A percentile compares a stretch with the other conserved stretches of the same genome.
Evolutionary conservation across 768 basidiomycete species (phyloP).

Genomic region (Naematelia encephala): DNA sequence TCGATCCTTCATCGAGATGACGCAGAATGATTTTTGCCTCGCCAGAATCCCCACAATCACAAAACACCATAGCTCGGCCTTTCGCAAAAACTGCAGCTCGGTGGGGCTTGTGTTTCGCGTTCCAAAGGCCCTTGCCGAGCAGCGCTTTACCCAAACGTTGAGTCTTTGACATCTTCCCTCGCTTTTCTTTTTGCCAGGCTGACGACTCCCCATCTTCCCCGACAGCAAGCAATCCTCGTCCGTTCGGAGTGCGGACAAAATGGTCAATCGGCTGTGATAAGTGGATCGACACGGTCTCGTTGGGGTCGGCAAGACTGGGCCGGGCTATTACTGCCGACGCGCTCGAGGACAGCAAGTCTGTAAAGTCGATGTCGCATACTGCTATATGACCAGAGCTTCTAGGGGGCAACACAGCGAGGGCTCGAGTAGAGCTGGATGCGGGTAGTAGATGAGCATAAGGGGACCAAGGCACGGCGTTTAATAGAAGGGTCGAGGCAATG

Average conservation of each 20-base stretch:
- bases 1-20: constrained; percentile 25
- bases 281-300: constrained; percentile 24
- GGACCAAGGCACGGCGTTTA: background rate
- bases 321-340: background rate
- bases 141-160: constrained; percentile 13
- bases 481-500: constrained; percentile 8
- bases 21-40: constrained; percentile 22
- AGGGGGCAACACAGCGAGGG: constrained; percentile 12
- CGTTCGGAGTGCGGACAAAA: constrained; percentile 48
- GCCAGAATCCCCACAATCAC: constrained; percentile 1
- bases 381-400: background rate
- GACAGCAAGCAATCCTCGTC: constrained; percentile 42
- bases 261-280: constrained; percentile 20
- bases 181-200: constrained; percentile 36
- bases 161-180: constrained; percentile 14
- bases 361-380: background rate
- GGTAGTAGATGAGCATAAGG: constrained; percentile 15
- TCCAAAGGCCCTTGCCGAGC: constrained; percentile 35
- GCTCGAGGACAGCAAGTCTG: background rate
- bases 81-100: constrained; percentile 41
- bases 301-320: background rate
- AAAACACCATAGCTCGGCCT: constrained; percentile 41
- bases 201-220: constrained; percentile 35
- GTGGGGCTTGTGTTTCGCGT: background rate
- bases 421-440: constrained; percentile 3